A percentile compares a stretch with the other conserved stretches of the same genome.
Evolutionary conservation across 108 stramenopile species (phyloP).

Genomic region (Skeletonema potamos): DNA sequence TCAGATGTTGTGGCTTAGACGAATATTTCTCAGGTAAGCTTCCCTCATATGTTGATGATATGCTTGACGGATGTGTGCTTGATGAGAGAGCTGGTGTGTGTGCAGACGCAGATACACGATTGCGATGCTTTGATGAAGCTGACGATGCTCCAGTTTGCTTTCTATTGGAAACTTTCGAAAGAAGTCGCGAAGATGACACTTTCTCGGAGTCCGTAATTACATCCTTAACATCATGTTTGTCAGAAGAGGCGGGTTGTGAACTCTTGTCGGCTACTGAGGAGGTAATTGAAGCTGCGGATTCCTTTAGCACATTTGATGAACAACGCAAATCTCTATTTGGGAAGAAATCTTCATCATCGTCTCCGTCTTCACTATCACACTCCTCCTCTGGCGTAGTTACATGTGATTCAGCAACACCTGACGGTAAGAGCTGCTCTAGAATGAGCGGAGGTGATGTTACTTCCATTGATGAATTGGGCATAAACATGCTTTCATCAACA

Average conservation of each 20-base stretch:
- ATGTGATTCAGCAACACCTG: neutral
- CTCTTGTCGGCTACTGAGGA: neutral
- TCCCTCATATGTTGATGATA: neutral
- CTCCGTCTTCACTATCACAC: conserved; percentile 1
- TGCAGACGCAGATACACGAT: conserved; percentile 2
- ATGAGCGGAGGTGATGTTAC: neutral
- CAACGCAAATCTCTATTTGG: conserved; percentile 20
- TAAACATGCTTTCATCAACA: conserved; percentile 27
- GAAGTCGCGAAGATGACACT: neutral
- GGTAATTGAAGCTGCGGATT: neutral
- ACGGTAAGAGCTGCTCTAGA: neutral
- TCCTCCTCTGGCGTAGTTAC: neutral
- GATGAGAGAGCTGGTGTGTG: neutral
- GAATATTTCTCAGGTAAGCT: neutral
- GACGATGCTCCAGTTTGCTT: neutral
- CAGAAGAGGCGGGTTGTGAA: no score
- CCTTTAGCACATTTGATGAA: neutral
- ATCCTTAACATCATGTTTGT: neutral
- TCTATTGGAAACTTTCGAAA: neutral
- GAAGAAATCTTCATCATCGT: conserved; percentile 29
- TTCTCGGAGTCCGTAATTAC: neutral
- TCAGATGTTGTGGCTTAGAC: neutral
- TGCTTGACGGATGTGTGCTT: neutral
- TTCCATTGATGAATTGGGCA: conserved; percentile 21
- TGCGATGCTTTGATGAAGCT: neutral